Evolutionary conservation across 148 eudicot species (phyloP).

Genomic region (Silene conica): DNA sequence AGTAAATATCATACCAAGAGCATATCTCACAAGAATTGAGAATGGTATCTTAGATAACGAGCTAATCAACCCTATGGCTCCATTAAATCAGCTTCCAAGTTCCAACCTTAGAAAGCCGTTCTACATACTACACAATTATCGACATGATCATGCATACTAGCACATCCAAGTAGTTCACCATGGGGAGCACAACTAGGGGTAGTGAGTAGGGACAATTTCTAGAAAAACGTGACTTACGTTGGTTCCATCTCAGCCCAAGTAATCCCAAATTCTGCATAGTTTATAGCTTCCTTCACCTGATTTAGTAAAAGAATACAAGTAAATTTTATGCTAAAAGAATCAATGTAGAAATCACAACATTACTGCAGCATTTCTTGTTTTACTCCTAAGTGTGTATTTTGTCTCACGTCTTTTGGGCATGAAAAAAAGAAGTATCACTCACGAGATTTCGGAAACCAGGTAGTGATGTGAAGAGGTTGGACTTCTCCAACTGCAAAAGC

Average conservation of each 20-base stretch:
- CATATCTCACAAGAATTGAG: too few species aligned
- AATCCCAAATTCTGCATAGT: slow-evolving; percentile 44
- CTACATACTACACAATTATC: background rate
- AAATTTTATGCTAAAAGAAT: background rate
- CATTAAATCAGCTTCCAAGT: background rate
- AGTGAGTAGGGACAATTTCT: background rate
- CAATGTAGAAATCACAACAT: background rate
- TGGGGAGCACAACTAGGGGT: background rate
- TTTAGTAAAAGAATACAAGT: slow-evolving; percentile 11
- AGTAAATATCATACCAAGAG: too few species aligned
- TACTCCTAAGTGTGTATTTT: background rate
- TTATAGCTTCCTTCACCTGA: slow-evolving; percentile 75
- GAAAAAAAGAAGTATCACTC: slow-evolving; percentile 27
- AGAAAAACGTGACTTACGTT: slow-evolving; percentile 42
- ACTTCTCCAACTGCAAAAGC: slow-evolving; percentile 55
- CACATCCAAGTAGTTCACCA: background rate
- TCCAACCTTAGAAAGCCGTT: background rate
- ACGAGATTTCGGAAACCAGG: slow-evolving; percentile 53
- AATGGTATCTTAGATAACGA: too few species aligned
- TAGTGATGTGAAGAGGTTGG: slow-evolving; percentile 46
- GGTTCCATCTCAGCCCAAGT: slow-evolving; percentile 37
- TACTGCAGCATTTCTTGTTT: background rate
- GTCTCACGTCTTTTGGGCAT: slow-evolving; percentile 11
- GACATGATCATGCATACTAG: background rate
- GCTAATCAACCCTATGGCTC: too few species aligned